phyloP scores from a whole-genome alignment of 176 grass and related monocot species.

The Urochloa ruziziensis region DNA sequence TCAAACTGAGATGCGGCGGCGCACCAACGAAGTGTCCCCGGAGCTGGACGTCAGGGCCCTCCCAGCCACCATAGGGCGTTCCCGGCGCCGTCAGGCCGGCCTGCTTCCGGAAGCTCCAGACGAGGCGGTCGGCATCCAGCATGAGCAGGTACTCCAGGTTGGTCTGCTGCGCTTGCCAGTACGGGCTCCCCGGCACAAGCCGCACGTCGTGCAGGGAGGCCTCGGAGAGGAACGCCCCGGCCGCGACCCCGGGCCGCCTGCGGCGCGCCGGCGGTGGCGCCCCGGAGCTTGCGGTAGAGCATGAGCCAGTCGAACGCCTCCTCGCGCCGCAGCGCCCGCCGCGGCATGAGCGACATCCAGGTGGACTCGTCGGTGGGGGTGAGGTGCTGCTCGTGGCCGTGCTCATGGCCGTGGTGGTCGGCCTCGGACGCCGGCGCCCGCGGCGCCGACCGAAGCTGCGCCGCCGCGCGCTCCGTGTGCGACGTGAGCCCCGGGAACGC shows the following conservation, averaged over 20 bases:
- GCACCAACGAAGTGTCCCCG: constrained; percentile 81
- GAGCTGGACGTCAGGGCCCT: constrained; percentile 56
- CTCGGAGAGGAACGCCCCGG: constrained; percentile 51
- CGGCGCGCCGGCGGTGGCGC: background rate
- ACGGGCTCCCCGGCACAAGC: constrained; percentile 47
- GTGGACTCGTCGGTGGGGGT: constrained; percentile 62
- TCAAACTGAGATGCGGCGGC: background rate
- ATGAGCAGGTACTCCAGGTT: constrained; percentile 87
- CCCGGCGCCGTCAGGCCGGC: constrained; percentile 48
- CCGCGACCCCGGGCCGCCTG: background rate
- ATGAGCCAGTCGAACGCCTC: constrained; percentile 73
- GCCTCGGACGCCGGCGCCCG: background rate
- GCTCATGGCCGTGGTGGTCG: background rate
- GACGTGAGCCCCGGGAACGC: constrained; percentile 38
- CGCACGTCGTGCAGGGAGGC: constrained; percentile 66
- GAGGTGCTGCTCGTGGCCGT: constrained; percentile 43
- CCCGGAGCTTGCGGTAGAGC: constrained; percentile 59
- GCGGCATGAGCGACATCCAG: constrained; percentile 67
- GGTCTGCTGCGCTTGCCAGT: constrained; percentile 73
- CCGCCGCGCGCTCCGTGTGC: constrained; percentile 58
- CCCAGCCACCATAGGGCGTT: constrained; percentile 70
- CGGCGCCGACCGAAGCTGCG: background rate
- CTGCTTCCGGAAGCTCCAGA: constrained; percentile 74
- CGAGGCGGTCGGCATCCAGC: constrained; percentile 63
- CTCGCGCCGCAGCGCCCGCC: constrained; percentile 34